Evolutionary conservation across 371 early-diverging fungal species (phyloP).

Genomic region (Conidiobolus incongruus): DNA sequence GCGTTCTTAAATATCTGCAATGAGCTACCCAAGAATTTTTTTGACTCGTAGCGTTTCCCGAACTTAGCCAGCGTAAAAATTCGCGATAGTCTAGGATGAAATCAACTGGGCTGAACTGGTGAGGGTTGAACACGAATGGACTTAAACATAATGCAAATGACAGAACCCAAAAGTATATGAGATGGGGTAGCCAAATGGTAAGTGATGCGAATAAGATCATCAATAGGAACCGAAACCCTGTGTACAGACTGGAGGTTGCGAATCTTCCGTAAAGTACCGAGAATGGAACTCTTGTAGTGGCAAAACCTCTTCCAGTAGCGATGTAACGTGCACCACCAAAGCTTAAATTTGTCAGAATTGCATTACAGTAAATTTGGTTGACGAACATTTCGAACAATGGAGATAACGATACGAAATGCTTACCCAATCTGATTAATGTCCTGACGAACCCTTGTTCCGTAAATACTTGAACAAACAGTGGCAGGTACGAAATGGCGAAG

Average conservation of each 20-base stretch:
- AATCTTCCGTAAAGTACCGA: slow-evolving; percentile 51
- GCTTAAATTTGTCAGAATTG: slow-evolving; percentile 52
- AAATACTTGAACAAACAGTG: slow-evolving; percentile 63
- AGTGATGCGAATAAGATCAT: slow-evolving; percentile 47
- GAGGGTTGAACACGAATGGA: slow-evolving; percentile 68
- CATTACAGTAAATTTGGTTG: slow-evolving; percentile 69
- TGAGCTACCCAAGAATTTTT: slow-evolving; percentile 61
- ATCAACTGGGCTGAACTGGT: slow-evolving; percentile 47
- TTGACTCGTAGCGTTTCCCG: slow-evolving; percentile 46
- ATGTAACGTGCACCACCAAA: slow-evolving; percentile 76
- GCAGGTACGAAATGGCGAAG: too few species aligned
- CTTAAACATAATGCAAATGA: slow-evolving; percentile 43
- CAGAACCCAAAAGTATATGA: slow-evolving; percentile 72
- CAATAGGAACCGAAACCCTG: slow-evolving; percentile 42
- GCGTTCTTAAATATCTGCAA: slow-evolving; percentile 39
- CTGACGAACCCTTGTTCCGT: slow-evolving; percentile 65
- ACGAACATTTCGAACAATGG: slow-evolving; percentile 79
- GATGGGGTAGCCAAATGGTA: slow-evolving; percentile 53
- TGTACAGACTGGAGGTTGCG: slow-evolving; percentile 50
- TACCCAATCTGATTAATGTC: slow-evolving; percentile 46
- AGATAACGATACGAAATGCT: slow-evolving; percentile 61
- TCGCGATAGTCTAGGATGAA: slow-evolving; percentile 61
- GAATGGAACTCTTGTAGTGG: slow-evolving; percentile 61
- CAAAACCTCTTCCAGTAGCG: slow-evolving; percentile 79
- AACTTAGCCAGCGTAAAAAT: slow-evolving; percentile 61